Percentiles rank a stretch among this genome's conserved stretches.
phyloP scores from a whole-genome alignment of 2,329 filamentous ascomycete genomes.

The Aspergillus fijiensis region DNA sequence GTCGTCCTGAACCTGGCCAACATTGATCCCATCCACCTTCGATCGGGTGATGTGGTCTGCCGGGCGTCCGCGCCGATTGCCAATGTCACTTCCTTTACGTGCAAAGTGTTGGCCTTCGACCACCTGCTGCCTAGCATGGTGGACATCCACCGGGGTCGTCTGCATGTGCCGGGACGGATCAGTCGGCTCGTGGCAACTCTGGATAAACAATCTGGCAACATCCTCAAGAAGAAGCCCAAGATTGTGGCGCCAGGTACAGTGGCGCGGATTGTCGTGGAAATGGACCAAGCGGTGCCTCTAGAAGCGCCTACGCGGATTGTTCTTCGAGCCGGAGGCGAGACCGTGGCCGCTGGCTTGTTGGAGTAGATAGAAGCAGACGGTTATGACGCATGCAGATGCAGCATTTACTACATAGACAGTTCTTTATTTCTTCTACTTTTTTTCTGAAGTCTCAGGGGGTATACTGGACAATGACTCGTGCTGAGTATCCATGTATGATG shows the following conservation, averaged over 20 bases:
- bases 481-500: too few relatives aligned
- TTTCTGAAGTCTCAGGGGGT: background rate
- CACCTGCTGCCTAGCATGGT: constrained; percentile 84
- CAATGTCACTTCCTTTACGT: constrained; percentile 71
- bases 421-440: background rate
- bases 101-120: constrained; percentile 86
- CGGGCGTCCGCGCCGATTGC: constrained; percentile 64
- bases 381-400: background rate
- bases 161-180: constrained; percentile 77
- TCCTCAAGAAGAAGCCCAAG: constrained; percentile 78
- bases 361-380: constrained; percentile 47
- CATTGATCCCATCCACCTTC: constrained; percentile 80
- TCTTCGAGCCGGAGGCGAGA: constrained; percentile 74
- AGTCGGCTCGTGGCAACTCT: constrained; percentile 68
- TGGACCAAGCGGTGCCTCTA: constrained; percentile 72
- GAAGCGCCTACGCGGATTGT: constrained; percentile 80
- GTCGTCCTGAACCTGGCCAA: constrained; percentile 78
- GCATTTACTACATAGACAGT: background rate
- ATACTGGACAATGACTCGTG: background rate
- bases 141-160: constrained; percentile 80
- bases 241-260: constrained; percentile 77
- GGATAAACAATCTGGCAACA: constrained; percentile 74
- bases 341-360: constrained; percentile 81
- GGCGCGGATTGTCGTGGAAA: constrained; percentile 72
- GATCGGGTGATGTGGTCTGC: constrained; percentile 84